These are phyloP conservation scores for Chlorella sp. DNA, from an alignment of 139 green algal genomes.

Conservation along the genomic window DNA sequence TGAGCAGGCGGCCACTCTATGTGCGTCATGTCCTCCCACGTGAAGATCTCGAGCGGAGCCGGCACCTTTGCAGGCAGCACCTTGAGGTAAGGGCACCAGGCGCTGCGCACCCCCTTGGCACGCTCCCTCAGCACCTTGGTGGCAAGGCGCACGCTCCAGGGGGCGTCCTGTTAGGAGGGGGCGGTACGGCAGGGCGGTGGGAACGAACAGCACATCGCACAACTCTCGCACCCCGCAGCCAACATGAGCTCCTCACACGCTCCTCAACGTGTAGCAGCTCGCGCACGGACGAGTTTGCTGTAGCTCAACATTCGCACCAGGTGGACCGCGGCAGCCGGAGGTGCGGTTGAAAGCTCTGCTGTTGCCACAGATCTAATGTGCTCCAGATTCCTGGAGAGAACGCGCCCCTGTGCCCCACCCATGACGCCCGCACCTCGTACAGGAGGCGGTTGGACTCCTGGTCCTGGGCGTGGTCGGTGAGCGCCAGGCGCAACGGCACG, in stretches of 20 bases:
- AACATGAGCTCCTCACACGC: too few relatives aligned
- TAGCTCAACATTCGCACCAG: too few relatives aligned
- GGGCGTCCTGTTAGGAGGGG: conserved; percentile 33
- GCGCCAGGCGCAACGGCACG: conserved; percentile 57
- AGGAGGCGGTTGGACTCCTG: conserved; percentile 42
- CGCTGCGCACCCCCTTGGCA: conserved; percentile 22
- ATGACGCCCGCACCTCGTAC: conserved; percentile 28
- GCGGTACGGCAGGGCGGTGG: neutral
- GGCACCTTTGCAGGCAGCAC: conserved; percentile 51
- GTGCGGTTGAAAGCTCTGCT: too few relatives aligned
- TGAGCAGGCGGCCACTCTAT: conserved; percentile 40
- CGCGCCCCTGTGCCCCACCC: too few relatives aligned
- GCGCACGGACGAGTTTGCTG: too few relatives aligned
- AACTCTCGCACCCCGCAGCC: too few relatives aligned
- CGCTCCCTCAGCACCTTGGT: conserved; percentile 60
- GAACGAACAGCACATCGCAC: too few relatives aligned
- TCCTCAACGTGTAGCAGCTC: too few relatives aligned
- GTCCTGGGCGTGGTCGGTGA: conserved; percentile 57
- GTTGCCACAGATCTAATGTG: too few relatives aligned
- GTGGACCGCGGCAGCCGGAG: too few relatives aligned
- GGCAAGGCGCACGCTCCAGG: conserved; percentile 65
- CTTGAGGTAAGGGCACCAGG: conserved; percentile 59
- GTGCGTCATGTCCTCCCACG: conserved; percentile 36
- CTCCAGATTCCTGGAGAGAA: too few relatives aligned
- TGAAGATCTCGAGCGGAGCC: conserved; percentile 36